Evolutionary conservation across 1,139 yeast genomes (phyloP), one percentile per base, ranked within the genome.

Genomic region (Pichia sp.): DNA sequence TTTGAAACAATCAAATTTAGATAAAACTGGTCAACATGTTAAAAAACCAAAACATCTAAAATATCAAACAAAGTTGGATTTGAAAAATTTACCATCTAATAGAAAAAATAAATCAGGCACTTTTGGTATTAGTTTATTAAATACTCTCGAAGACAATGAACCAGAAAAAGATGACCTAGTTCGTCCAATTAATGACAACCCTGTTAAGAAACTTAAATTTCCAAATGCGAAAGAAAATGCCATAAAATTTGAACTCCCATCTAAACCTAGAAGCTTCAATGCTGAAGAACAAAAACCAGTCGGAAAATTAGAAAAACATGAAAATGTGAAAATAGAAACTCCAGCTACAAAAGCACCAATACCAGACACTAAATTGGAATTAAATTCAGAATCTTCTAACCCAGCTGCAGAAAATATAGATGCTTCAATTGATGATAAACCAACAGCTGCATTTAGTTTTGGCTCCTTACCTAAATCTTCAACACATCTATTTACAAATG

Each of bases 51-150:
- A 41, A 22, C 20, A 34, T n/a, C 27, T 26, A 2, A 40, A 33
- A 11, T 24, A 12, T 22, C 11, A 35, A 6, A 36, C 41, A 37
- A 16, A 27, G 12, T 5, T 34, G 7, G 24, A 40, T 12, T 8
- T 36, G 11, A 34, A 40, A 3, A 34, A 44, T 3, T 42, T 58
- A 2, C 56, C 63, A 1, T 48, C 42, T 5, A 51, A 52, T 4
- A 49, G 60, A 41, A 51, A 47, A 36, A 60, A 60, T 39, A 52
- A 42, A 23, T 43, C 50, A 23, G 65, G 65, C 2, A 36, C 40
- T 9, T 61, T 59, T 43, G 52, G 53, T 11, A 46, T 51, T 22
- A 48, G 52, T 24, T 46, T 53, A 20, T 41, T 55, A 7, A 50
- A 50, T 16, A 41, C 53, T 3, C 54, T 49, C 7, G 51, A 55